phyloP scores from a whole-genome alignment of 495 filamentous ascomycete species.

The Pseudoneurospora amorphoporcata region DNA sequence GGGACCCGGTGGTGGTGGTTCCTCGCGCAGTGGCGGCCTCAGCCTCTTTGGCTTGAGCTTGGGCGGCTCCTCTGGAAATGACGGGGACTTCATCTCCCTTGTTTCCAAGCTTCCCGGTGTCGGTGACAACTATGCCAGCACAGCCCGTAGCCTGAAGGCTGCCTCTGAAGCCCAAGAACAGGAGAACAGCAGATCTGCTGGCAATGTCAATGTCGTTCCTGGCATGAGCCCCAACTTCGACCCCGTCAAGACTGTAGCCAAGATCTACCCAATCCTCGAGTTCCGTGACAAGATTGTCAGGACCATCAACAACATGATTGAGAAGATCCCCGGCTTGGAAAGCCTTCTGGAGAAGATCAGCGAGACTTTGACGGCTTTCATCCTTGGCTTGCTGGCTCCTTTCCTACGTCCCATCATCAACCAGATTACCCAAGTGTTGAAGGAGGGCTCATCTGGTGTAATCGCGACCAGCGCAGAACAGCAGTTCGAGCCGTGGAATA shows the following conservation, averaged over 20 bases:
- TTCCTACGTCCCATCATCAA: conserved; percentile 87
- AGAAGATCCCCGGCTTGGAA: conserved; percentile 86
- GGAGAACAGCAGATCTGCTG: conserved; percentile 35
- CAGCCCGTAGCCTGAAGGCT: conserved; percentile 67
- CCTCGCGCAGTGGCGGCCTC: conserved; percentile 8
- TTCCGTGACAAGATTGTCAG: conserved; percentile 92
- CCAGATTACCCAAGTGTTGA: conserved; percentile 69
- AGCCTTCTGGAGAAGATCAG: conserved; percentile 79
- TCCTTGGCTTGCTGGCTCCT: conserved; percentile 80
- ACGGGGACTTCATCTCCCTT: conserved; percentile 52
- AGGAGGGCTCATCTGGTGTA: conserved; percentile 70
- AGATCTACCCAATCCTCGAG: conserved; percentile 89
- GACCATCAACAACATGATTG: conserved; percentile 68
- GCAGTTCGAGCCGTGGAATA: conserved; percentile 86
- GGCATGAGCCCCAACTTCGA: conserved; percentile 71
- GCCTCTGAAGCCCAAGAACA: conserved; percentile 65
- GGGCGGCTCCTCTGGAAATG: conserved; percentile 18
- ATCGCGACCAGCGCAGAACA: conserved; percentile 71
- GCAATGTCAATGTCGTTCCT: conserved; percentile 43
- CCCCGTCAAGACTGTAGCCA: conserved; percentile 63
- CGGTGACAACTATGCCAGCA: conserved; percentile 56
- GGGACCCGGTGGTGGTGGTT: background rate
- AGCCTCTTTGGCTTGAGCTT: conserved; percentile 29
- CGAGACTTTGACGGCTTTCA: conserved; percentile 81
- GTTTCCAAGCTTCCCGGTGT: conserved; percentile 71